Percentiles rank a stretch among this genome's conserved stretches.
Conservation (phyloP, 805 yeast species). For the Saccharomyces paradoxus region DNA sequence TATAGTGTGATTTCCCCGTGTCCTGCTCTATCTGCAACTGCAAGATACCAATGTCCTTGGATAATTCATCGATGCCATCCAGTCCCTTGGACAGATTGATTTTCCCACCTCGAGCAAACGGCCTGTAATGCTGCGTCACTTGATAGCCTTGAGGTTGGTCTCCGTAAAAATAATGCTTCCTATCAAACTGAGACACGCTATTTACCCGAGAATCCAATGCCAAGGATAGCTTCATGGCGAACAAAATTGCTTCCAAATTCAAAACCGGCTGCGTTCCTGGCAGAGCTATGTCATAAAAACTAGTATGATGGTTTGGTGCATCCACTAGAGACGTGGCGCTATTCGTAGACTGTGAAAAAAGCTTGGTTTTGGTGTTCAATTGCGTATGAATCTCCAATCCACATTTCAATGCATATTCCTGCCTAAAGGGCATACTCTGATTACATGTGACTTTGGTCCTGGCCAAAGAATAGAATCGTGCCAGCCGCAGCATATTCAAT, state of each 20-base stretch:
- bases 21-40: conserved; percentile 94
- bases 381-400: conserved; percentile 95
- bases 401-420: conserved; percentile 47
- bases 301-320: conserved; percentile 59
- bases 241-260: conserved; percentile 63
- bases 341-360: conserved; percentile 58
- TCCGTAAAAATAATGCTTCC: conserved; percentile 93
- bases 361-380: conserved; percentile 60
- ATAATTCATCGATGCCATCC: conserved; percentile 44
- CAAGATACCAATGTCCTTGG: conserved; percentile 49
- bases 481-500: not conserved
- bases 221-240: conserved; percentile 64
- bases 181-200: conserved; percentile 60
- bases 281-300: conserved; percentile 74
- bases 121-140: conserved; percentile 80
- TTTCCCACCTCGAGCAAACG: conserved; percentile 64
- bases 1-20: conserved; percentile 71
- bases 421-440: not conserved
- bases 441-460: not conserved
- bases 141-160: conserved; percentile 97
- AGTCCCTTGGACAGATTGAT: conserved; percentile 40
- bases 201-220: conserved; percentile 58
- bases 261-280: conserved; percentile 90
- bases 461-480: not conserved
- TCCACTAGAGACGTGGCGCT: conserved; percentile 38